Base-by-base conservation (phyloP, 108 stramenopile species). In the Stephanodiscus triporus region DNA sequence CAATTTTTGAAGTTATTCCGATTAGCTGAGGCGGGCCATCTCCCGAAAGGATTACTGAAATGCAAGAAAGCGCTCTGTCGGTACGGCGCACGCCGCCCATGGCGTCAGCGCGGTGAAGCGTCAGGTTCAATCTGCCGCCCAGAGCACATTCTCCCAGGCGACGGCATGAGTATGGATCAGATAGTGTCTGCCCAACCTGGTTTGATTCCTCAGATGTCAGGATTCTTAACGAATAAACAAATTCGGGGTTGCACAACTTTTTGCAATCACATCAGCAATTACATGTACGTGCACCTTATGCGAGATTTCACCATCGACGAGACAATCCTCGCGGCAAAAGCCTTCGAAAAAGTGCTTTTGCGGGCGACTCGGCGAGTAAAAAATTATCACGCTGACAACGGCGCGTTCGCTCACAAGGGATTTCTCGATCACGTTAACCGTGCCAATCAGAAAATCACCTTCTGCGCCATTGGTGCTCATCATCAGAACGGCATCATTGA, bases 321-420 rank as follows among this genome's bases (percentile, higher is more conserved):
- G 38, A 83, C 82, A 0, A n/a, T 85, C 0, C 22, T 72, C 26
- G 84, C 69, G 7, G 85, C 83, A 55, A 14, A 20, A 50, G 84
- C 87, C 1, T 87, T 83, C 55, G 87, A 87, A 59, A 47, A 23
- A n/a, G 59, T 72, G 47, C 51, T 74, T 0, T 0, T 0, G 2
- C 43, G 37, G 17, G 43, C 26, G 17, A 78, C 75, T 4, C 42
- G 76, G 0, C 71, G 13, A 27, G 62, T 83, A 1, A 36, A 76
- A 24, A 53, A 61, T n/a, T 89, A 86, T 58, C 85, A 86, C 38
- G 85, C 85, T 9, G 86, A 90, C 49, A 90, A 90, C 65, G 86
- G 89, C 2, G 62, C 79, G 0, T 89, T 81, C 36, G 61, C 48
- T 0, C 86, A 75, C 27, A 66, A 82, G 4, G 51, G 27, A 0